Conservation (phyloP, 2,329 filamentous ascomycete genomes). For the Fusarium azukiicola region DNA sequence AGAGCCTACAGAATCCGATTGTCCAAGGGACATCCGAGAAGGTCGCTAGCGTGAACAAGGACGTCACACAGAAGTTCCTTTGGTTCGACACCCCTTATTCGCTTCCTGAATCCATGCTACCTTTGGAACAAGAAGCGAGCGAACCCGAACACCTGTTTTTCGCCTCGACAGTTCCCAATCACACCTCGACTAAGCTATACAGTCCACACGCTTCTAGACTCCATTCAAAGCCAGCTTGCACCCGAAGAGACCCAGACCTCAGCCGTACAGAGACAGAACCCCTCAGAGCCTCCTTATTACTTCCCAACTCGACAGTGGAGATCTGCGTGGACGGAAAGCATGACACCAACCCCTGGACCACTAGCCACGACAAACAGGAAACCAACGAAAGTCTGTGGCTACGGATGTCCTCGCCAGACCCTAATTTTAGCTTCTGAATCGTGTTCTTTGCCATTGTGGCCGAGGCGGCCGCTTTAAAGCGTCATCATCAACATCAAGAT, state of each 20-base stretch:
- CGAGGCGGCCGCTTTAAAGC: too few relatives aligned
- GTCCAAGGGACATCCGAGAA: constrained; percentile 19
- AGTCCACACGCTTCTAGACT: constrained; percentile 33
- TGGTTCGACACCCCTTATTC: not conserved
- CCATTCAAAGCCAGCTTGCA: constrained; percentile 27
- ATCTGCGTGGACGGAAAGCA: constrained; percentile 33
- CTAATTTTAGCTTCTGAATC: not conserved
- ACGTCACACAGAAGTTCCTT: constrained; percentile 26
- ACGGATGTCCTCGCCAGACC: not conserved
- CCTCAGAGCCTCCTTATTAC: constrained; percentile 5
- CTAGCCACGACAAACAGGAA: constrained; percentile 35
- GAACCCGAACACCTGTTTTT: constrained; percentile 19
- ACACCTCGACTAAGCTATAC: constrained; percentile 24
- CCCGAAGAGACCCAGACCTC: rapidly evolving
- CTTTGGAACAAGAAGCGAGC: not conserved
- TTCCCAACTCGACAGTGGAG: not conserved
- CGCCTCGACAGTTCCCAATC: constrained; percentile 25
- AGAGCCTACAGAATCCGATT: not conserved
- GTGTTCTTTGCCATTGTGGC: too few relatives aligned
- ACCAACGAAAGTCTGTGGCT: constrained; percentile 32
- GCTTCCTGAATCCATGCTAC: too few relatives aligned
- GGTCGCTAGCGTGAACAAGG: not conserved
- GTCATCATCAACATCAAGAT: too few relatives aligned
- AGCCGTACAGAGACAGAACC: constrained; percentile 18
- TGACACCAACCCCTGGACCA: constrained; percentile 17